Evolutionary conservation across 2,329 filamentous ascomycete genomes (phyloP).

Genomic region (Blumeria hordei): DNA sequence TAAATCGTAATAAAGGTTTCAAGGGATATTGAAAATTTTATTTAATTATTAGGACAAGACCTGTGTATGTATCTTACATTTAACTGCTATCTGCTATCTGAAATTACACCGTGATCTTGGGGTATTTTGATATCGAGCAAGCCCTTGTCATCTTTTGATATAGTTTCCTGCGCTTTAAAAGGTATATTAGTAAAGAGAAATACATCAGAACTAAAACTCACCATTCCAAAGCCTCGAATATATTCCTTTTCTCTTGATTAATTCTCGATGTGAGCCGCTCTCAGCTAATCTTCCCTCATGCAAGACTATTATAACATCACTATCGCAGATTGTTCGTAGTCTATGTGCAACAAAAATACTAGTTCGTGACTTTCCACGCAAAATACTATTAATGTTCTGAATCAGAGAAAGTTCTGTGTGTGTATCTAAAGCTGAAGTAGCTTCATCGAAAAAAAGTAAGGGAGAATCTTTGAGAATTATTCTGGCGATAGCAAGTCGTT

Average conservation of each 20-base stretch:
- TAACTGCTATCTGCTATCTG: too few species aligned
- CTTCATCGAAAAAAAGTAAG: conserved; percentile 83
- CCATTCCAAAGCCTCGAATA: conserved; percentile 83
- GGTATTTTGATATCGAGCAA: too few species aligned
- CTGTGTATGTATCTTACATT: too few species aligned
- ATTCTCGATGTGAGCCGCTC: conserved; percentile 61
- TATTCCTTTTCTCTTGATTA: conserved; percentile 55
- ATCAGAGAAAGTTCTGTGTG: conserved; percentile 82
- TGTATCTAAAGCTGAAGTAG: conserved; percentile 76
- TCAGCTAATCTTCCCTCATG: conserved; percentile 69
- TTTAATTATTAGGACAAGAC: too few species aligned
- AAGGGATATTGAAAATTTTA: too few species aligned
- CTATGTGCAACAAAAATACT: conserved; percentile 91
- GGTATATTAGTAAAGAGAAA: background rate
- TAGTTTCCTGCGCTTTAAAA: too few species aligned
- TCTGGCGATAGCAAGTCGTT: conserved; percentile 63
- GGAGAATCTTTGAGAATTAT: conserved; percentile 75
- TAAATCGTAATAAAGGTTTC: too few species aligned
- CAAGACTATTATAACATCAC: conserved; percentile 78
- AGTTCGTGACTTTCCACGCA: conserved; percentile 69
- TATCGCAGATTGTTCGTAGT: conserved; percentile 79
- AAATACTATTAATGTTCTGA: conserved; percentile 75
- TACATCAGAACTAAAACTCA: conserved; percentile 20
- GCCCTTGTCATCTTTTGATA: too few species aligned
- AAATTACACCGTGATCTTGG: too few species aligned